Evolutionary conservation across 1,139 yeast species (phyloP).

Genomic region (Ogataea hybrid): DNA sequence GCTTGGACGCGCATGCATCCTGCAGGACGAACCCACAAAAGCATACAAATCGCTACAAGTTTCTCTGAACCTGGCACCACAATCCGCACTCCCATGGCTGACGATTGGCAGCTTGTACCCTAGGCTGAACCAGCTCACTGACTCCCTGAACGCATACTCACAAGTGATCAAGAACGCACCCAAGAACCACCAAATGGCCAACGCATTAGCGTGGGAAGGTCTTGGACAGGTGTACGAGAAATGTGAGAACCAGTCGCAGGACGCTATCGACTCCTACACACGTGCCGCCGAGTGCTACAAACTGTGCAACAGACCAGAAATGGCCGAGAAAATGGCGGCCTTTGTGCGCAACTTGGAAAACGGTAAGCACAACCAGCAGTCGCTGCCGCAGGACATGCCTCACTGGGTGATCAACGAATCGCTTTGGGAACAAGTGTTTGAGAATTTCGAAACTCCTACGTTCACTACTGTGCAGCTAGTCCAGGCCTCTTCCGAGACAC

Average conservation of each 20-base stretch:
- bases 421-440: background rate
- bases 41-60: conserved; percentile 60
- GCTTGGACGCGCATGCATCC: conserved; percentile 52
- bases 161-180: conserved; percentile 47
- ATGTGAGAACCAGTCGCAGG: conserved; percentile 57
- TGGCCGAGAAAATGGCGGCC: conserved; percentile 29
- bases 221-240: conserved; percentile 61
- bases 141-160: conserved; percentile 65
- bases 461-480: background rate
- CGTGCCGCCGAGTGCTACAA: conserved; percentile 51
- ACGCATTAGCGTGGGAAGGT: conserved; percentile 67
- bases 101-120: conserved; percentile 61
- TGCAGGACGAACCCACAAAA: conserved; percentile 45
- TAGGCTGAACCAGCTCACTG: conserved; percentile 57
- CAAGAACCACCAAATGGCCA: conserved; percentile 39
- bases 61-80: conserved; percentile 53
- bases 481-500: background rate
- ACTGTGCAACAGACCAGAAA: conserved; percentile 45
- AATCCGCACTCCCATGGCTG: conserved; percentile 60
- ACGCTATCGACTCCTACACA: conserved; percentile 58
- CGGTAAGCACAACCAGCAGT: background rate
- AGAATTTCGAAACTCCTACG: background rate
- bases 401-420: background rate
- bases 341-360: conserved; percentile 4
- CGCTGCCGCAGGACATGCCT: background rate